Conservation (phyloP, 2,329 filamentous ascomycete species). For the Fusarium avenaceum region DNA sequence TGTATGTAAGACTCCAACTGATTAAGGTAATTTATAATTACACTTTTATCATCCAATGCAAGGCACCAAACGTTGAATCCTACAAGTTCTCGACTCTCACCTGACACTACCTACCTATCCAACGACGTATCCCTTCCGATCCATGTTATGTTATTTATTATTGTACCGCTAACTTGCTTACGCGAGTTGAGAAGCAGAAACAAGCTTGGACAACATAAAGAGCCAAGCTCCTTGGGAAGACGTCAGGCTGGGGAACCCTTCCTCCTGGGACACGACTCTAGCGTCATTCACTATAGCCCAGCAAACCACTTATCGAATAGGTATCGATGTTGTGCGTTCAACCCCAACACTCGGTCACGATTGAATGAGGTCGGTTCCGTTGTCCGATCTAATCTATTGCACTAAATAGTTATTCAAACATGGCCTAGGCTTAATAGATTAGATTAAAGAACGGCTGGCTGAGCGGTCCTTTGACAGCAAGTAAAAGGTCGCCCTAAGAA, state of each 20-base stretch:
- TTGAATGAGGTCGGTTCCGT: slow-evolving; percentile 1
- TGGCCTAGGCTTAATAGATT: background rate
- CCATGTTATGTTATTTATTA: background rate
- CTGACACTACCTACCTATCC: background rate
- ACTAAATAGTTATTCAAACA: background rate
- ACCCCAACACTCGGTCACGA: background rate
- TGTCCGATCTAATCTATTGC: background rate
- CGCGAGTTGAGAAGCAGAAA: background rate
- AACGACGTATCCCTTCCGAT: background rate
- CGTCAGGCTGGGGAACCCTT: background rate
- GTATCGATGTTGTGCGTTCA: background rate
- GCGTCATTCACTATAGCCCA: background rate
- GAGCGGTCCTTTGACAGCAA: background rate
- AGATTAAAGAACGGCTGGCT: background rate
- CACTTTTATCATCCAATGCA: slow-evolving; percentile 4
- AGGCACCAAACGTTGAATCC: slow-evolving; percentile 9
- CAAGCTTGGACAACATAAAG: background rate
- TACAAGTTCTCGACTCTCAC: background rate
- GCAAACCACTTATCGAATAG: background rate
- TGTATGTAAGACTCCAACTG: background rate
- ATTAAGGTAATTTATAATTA: background rate
- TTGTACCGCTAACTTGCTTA: background rate
- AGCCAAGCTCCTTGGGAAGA: background rate
- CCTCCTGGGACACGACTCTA: background rate
- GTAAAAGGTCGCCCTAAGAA: background rate